A percentile compares a stretch with the other conserved stretches of the same genome.
Evolutionary conservation across 2,329 filamentous ascomycete genomes (phyloP).

Genomic region (Periconia macrospinosa): DNA sequence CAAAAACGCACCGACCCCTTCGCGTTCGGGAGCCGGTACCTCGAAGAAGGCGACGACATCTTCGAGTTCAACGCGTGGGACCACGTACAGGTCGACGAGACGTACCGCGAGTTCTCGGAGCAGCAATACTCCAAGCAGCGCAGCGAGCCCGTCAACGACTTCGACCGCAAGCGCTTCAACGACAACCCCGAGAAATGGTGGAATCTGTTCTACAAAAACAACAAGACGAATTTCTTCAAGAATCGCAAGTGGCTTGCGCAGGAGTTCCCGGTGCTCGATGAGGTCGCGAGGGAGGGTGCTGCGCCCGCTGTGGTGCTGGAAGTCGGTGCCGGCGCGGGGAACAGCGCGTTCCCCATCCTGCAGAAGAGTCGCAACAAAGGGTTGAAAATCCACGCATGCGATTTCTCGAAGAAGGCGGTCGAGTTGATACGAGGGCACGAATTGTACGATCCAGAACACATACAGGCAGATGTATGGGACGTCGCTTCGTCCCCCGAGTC

Average conservation of each 20-base stretch:
- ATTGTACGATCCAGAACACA: conserved; percentile 69
- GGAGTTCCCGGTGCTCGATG: conserved; percentile 86
- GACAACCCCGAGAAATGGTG: conserved; percentile 91
- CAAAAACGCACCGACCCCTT: conserved; percentile 90
- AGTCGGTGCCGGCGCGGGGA: conserved; percentile 92
- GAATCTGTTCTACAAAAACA: conserved; percentile 98
- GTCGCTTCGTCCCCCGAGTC: conserved; percentile 58
- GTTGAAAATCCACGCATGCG: conserved; percentile 87
- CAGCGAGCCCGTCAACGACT: conserved; percentile 83
- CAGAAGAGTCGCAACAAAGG: conserved; percentile 79
- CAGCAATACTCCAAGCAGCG: conserved; percentile 84
- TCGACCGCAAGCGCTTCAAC: conserved; percentile 92
- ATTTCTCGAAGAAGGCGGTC: conserved; percentile 94
- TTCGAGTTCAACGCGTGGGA: conserved; percentile 99
- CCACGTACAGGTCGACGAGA: conserved; percentile 89
- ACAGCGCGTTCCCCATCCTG: conserved; percentile 91
- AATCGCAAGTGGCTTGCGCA: conserved; percentile 96
- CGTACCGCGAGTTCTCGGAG: conserved; percentile 83
- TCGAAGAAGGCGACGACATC: conserved; percentile 83
- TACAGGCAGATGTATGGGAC: conserved; percentile 96
- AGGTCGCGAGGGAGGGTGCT: conserved; percentile 70
- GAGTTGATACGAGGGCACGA: conserved; percentile 85
- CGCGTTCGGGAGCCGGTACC: conserved; percentile 86
- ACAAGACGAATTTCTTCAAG: conserved; percentile 97
- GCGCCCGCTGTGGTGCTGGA: conserved; percentile 77